phyloP scores from a whole-genome alignment of 768 basidiomycete species.

The Plicaturopsis crispa region DNA sequence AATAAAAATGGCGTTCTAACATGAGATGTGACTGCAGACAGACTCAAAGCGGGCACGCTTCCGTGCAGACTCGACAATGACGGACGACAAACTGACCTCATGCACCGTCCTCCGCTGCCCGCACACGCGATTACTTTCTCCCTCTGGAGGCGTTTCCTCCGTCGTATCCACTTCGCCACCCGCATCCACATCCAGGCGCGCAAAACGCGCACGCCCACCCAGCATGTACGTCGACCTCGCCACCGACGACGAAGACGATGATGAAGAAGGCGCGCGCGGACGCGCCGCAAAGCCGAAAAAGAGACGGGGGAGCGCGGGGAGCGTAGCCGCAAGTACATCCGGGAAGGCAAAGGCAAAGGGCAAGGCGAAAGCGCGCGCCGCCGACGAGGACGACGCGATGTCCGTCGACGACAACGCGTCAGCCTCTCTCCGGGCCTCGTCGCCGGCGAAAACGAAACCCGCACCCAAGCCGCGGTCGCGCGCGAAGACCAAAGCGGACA shows the following conservation, averaged over 20 bases:
- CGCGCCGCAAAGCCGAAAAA: conserved; percentile 2
- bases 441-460: conserved; percentile 6
- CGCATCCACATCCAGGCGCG: conserved; percentile 16
- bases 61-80: conserved; percentile 61
- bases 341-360: conserved; percentile 6
- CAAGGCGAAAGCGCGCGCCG: conserved; percentile 10
- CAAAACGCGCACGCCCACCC: conserved; percentile 7
- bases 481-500: conserved; percentile 14
- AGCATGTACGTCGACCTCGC: not conserved
- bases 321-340: conserved; percentile 3
- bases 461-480: conserved; percentile 11
- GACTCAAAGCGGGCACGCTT: conserved; percentile 73
- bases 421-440: conserved; percentile 11
- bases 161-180: conserved; percentile 13
- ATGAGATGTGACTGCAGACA: too few species aligned
- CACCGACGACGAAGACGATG: conserved; percentile 1
- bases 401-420: conserved; percentile 16
- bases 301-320: not conserved
- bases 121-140: conserved; percentile 29
- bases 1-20: too few species aligned
- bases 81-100: conserved; percentile 59
- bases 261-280: conserved; percentile 10
- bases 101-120: conserved; percentile 53
- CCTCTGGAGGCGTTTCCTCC: conserved; percentile 14
- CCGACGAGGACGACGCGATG: conserved; percentile 13